phyloP scores from a whole-genome alignment of 148 eudicot genomes.

The Arbutus unedo region DNA sequence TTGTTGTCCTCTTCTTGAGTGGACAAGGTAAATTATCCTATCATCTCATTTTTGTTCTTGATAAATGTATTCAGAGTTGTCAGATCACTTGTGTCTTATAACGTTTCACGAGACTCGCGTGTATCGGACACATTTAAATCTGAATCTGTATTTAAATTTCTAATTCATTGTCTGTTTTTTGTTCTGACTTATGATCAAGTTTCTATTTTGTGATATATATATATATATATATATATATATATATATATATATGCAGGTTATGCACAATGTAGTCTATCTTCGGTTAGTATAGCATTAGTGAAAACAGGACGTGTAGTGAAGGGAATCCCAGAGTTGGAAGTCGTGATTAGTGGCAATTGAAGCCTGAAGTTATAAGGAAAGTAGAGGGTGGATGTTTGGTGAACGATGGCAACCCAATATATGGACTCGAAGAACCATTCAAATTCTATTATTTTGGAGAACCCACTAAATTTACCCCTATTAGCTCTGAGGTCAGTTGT shows the following conservation, averaged over 20 bases:
- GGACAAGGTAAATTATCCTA: neutral
- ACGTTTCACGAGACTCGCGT: neutral
- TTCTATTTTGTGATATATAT: neutral
- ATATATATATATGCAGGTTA: constrained; percentile 3
- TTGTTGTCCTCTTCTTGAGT: neutral
- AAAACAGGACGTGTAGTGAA: neutral
- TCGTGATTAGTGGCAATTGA: neutral
- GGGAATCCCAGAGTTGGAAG: neutral
- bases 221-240: too few relatives aligned
- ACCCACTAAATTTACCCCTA: neutral
- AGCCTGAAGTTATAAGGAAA: neutral
- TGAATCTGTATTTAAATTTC: neutral
- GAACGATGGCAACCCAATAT: neutral
- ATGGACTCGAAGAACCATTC: neutral
- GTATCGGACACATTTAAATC: neutral
- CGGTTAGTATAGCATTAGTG: neutral
- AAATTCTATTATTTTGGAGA: neutral
- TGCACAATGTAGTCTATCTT: neutral
- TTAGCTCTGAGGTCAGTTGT: neutral
- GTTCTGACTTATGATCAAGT: neutral
- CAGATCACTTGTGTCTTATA: neutral
- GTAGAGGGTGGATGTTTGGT: neutral
- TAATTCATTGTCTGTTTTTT: neutral
- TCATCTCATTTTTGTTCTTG: neutral
- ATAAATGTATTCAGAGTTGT: too few relatives aligned